Base-by-base conservation (phyloP, 176 grass and related monocot species). In the Paspalum vaginatum region DNA sequence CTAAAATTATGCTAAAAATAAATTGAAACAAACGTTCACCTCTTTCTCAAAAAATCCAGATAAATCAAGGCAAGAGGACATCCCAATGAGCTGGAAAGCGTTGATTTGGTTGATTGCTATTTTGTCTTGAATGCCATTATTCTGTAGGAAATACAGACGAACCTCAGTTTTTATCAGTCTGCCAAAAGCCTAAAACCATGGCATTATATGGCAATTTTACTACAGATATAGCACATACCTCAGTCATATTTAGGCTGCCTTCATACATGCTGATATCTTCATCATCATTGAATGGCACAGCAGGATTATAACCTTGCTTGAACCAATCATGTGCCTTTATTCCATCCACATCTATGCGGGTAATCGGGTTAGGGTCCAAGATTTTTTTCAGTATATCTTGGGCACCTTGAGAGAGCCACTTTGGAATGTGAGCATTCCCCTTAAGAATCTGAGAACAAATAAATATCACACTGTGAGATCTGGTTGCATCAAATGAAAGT, bases 1-100 rank as follows among this genome's bases (percentile, higher is more conserved):
- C 42, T 52, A 48, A 42, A 79, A 44, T 1, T 59, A 17, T n/a
- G 1, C 15, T 69, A 63, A 51, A 65, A 11, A 68, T 58, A 42
- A 63, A 42, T 59, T 52, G 25, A 68, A 86, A 72, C 20, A 74
- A 79, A 81, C 0, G 64, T 67, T 48, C 69, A 99, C 96, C 85
- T 99, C 96, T 84, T 95, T 84, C 81, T 99, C 92, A 22, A 99
- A 99, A 74, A 99, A 95, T 14, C 96, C 96, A 9, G 96, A 99
- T 86, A 99, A 85, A 88, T 95, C 96, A 63, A 99, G 93, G 56
- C 87, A 99, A 7, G 96, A 93, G 14, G 90, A 99, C 96, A 99
- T 99, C 65, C 92, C 93, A 26, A 99, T 99, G 61, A 99, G 88
- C 83, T 99, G 81, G 76, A 99, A 99, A 59, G 96, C 96, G 83